phyloP scores from a whole-genome alignment of 2,329 filamentous ascomycete species.

The Fusarium sp. region DNA sequence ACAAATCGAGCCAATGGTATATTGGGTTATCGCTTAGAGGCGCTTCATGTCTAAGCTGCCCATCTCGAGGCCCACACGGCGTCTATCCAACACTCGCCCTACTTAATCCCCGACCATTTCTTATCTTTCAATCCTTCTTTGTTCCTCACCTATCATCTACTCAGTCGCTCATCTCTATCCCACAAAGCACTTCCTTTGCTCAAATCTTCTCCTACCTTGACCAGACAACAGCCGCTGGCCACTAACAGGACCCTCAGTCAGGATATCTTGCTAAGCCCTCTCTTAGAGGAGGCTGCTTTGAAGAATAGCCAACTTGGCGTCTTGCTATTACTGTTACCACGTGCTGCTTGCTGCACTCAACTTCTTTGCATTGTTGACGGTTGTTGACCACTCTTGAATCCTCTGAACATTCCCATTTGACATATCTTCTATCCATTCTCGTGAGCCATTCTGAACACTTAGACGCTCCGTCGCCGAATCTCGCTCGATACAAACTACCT shows the following conservation, averaged over 20 bases:
- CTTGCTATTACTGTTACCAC: conserved; percentile 44
- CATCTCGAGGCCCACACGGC: conserved; percentile 30
- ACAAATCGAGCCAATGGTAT: conserved; percentile 26
- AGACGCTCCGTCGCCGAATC: conserved; percentile 22
- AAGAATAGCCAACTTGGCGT: conserved; percentile 46
- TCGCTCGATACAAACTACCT: conserved; percentile 16
- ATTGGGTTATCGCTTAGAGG: not conserved
- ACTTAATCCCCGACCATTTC: conserved; percentile 35
- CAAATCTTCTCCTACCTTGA: conserved; percentile 18
- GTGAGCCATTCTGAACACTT: conserved; percentile 17
- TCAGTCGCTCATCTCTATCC: conserved; percentile 7
- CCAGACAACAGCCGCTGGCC: conserved; percentile 40
- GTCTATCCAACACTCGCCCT: conserved; percentile 28
- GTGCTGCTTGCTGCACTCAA: conserved; percentile 40
- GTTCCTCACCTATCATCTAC: conserved; percentile 21
- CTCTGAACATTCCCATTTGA: conserved; percentile 16
- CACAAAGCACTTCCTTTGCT: conserved; percentile 24
- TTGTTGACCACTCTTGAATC: conserved; percentile 16
- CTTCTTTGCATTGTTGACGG: conserved; percentile 16
- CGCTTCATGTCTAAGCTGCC: conserved; percentile 41
- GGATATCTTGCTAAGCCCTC: conserved; percentile 45
- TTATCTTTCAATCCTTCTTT: conserved; percentile 14
- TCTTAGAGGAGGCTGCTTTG: conserved; percentile 39
- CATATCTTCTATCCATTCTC: conserved; percentile 4
- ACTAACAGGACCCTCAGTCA: conserved; percentile 42